Evolutionary conservation across 192 early-diverging fungal species (phyloP), one percentile per base, ranked within the genome.

Genomic region (Dispira simplex): DNA sequence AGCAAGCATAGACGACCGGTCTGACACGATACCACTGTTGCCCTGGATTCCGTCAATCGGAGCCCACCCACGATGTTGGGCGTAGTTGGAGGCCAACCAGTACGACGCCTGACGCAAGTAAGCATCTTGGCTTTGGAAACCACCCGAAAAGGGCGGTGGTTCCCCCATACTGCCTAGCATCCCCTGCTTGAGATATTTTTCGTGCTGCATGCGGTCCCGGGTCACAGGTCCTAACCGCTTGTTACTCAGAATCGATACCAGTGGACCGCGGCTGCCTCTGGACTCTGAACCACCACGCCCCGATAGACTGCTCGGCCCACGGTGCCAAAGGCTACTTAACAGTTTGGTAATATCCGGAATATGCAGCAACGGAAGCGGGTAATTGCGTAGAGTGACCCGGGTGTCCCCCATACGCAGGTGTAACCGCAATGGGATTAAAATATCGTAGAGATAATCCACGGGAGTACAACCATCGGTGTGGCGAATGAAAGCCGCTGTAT

Each of bases 391-490:
- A 44, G 73, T 72, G 72, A 74, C 70, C 14, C 66, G 62, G 14
- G 74, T 68, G 14, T 73, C 68, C 14, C 77, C 77, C 49, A 73
- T 66, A 46, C 74, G 74, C 23, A 79, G 51, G 14, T 73, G 72
- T 46, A 76, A 28, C n/a, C 71, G 72, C 44, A 67, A 67, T 0
- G 77, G 77, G 11, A 73, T 65, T 52, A 79, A 60, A 11, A 73
- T 76, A 16, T 72, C 67, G 72, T 73, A 79, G 39, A 70, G 69
- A 23, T 71, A 72, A 11, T 57, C 62, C 56, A 64, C 64, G 9
- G 77, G 77, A 21, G 77, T 76, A 0, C 72, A 67, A 13, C 68
- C 66, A 45, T 79, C 77, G n/a, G 76, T 57, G 54, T 74, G 68
- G 20, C 77, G 74, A 58, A 79, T 48, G 63, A 76, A 79, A 21